Base-by-base conservation (phyloP, 2,329 filamentous ascomycete genomes). In the Malbranchea zuffiana region DNA sequence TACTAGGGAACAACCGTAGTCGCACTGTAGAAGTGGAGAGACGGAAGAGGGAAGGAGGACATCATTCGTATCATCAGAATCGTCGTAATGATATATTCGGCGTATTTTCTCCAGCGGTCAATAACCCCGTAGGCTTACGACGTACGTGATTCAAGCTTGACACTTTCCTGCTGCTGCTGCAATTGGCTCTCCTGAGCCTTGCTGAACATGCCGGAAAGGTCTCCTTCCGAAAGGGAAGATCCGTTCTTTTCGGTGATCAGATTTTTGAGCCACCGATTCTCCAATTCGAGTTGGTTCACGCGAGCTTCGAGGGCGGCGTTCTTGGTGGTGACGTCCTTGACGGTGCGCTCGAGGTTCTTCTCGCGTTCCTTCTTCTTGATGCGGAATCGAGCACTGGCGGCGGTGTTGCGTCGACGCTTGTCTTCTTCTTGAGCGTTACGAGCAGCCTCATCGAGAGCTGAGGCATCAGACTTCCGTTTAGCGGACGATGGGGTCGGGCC, bases 351-450 rank as follows among this genome's bases (percentile, higher is more conserved):
- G 35, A 92, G 75, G 6, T 82, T 80, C 60, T 87, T 82, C 66
- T 93, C 85, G 34, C 85, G 80, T 64, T 90, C 83, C 75, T 93
- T 93, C 79, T 93, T 93, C 76, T 93, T 93, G 56, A 90, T 77
- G 42, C 85, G 80, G 71, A 93, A 93, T 33, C 85, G 80, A 12
- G 85, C 85, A 47, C 80, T 86, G 38, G 85, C 85, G 20, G 85
- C 85, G 2, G 86, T 92, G 64, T 93, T 93, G 46, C 85, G 78
- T 41, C 84, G 77, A 33, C 85, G 80, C 66, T 92, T 92, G 58
- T 93, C 85, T 61, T 93, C 85, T 59, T 93, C 85, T 15, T 84
- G 84, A 8, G 80, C 80, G 4, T 77, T 48, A 25, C 82, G 78
- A 8, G 80, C 79, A 25, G 75, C 68, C 44, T 86, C 82, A 57